phyloP scores from a whole-genome alignment of 116 monocot genomes.

The Phalaenopsis hybrid region DNA sequence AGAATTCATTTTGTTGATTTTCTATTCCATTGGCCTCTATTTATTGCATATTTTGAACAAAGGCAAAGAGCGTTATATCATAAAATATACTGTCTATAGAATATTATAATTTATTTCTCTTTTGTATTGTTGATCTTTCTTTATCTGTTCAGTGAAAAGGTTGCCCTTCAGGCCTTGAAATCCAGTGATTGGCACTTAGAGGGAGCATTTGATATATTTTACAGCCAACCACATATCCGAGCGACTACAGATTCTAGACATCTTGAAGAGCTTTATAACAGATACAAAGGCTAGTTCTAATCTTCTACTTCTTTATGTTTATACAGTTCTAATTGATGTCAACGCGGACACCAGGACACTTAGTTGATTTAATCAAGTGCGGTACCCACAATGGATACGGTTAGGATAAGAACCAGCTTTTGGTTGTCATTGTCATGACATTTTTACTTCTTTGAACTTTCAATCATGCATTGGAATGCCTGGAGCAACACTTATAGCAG shows the following conservation, averaged over 20 bases:
- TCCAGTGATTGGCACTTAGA: constrained; percentile 97
- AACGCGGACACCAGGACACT: neutral
- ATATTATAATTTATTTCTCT: neutral
- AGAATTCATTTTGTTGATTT: neutral
- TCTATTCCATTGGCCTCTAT: neutral
- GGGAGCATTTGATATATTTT: constrained; percentile 94
- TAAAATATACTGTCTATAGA: neutral
- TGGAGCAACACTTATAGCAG: neutral
- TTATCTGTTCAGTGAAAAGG: constrained; percentile 57
- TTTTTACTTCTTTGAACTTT: neutral
- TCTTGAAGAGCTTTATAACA: constrained; percentile 74
- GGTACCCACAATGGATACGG: neutral
- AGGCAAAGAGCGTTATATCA: neutral
- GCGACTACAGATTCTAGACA: constrained; percentile 60
- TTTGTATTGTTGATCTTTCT: neutral
- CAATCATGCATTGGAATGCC: neutral
- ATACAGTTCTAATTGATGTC: constrained; percentile 1
- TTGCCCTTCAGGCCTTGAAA: constrained; percentile 84
- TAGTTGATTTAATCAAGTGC: neutral
- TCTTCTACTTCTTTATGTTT: neutral
- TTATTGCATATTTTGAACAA: neutral
- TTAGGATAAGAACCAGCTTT: constrained; percentile 1
- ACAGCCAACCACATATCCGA: constrained; percentile 87
- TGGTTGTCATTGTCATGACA: neutral
- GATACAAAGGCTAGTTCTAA: constrained; percentile 71